Evolutionary conservation across 1,284 basidiomycete species (phyloP), one percentile per base, ranked within the genome.

Genomic region (Boletus semigastroideus): DNA sequence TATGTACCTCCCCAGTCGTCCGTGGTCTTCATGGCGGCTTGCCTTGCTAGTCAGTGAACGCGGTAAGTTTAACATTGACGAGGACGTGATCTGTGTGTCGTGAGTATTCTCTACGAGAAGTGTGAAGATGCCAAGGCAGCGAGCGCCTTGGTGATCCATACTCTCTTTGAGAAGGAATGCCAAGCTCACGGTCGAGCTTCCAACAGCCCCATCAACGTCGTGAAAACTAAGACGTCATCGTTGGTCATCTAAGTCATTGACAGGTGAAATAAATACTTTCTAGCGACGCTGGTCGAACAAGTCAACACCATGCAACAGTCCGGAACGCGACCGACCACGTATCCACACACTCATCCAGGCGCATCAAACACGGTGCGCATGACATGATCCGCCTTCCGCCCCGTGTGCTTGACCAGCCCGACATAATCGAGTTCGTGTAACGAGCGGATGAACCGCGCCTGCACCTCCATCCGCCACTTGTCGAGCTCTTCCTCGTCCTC

Each of bases 351-450:
- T 57, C 46, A 68, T 49, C 79, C 77, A 0, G 73, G 65, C 30
- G 82, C 67, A 50, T 90, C 87, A 57, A 84, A 88, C 12, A 84
- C 75, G 0, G 84, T 86, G 60, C 82, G 76, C 54, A 84, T 62
- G 42, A 91, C 80, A 70, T 90, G 88, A 59, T 91, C 90, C 7
- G 77, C 77, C 65, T 88, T 90, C 53, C 88, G 73, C 36, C 83
- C 81, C 1, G 87, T 90, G 58, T 88, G 87, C 64, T 87, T 88
- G 60, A 92, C 69, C 60, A 92, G 80, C 9, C 90, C 90, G 49
- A 90, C 66, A 59, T 83, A 84, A 61, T 92, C 89, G 20, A 92
- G 76, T 60, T 91, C 88, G 55, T 92, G 90, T 63, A 90, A 64
- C 10, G 86, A 80, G 17, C 86, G 78, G 49, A 90, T 78, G 65